Evolutionary conservation across 1,139 yeast species (phyloP), one percentile per base, ranked within the genome.

Genomic region (Meyerozyma carpophila): DNA sequence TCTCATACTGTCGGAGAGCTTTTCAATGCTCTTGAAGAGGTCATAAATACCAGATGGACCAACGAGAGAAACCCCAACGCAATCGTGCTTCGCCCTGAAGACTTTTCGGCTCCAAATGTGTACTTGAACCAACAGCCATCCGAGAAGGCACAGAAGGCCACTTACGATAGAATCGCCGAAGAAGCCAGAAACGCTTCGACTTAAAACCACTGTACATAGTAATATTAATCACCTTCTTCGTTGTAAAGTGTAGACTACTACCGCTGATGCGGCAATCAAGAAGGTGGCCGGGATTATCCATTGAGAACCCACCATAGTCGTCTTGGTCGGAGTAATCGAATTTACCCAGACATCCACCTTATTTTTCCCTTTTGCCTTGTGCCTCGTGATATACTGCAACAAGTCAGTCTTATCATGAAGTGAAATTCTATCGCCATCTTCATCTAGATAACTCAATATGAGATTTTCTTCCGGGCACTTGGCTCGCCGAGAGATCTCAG

Each of bases 61-160:
- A 75, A 76, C 53, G 95, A 85, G 61, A 75, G 83, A 57, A 79
- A 81, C 59, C 94, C 96, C 24, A 79, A 85, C 50, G 93, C 89
- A 37, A 78, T 73, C 44, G 73, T 63, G 13, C 66, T 73, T 54
- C 66, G 71, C 50, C 55, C 61, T 9, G 68, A 61, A 40, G 77
- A 73, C 50, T 73, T 73, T 53, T 51, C 56, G 8, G 64, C 71
- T 42, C 59, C 58, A 18, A 73, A 71, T 51, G 54, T 89, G 43
- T 79, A 84, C 62, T 67, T 88, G 52, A 73, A 79, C 48, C 52
- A 63, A 48, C 75, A 71, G 54, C 59, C 61, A 36, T 48, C 55
- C 21, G 65, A 60, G 40, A 46, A 47, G 39, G 62, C 68, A 49
- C 71, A 71, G 54, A 51, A 60, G 42, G 53, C 54, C 46, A 50